Evolutionary conservation across 1,284 basidiomycete genomes (phyloP).

Genomic region (Trametes hirsuta): DNA sequence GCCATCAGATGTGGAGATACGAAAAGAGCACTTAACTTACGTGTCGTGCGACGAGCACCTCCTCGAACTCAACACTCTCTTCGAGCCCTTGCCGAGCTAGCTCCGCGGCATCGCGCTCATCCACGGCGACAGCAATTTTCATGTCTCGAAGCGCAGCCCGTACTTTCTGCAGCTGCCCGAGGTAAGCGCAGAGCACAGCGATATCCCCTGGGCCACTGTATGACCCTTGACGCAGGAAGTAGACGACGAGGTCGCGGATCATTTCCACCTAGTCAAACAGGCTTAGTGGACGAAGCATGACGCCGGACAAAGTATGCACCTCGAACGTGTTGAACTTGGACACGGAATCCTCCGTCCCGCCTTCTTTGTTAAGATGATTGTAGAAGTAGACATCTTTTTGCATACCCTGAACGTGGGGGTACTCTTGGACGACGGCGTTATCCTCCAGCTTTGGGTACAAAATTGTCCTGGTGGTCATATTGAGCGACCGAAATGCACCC

Average conservation of each 20-base stretch:
- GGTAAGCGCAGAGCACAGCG: constrained; percentile 75
- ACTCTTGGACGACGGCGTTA: constrained; percentile 49
- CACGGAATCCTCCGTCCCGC: constrained; percentile 56
- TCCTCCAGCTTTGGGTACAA: constrained; percentile 64
- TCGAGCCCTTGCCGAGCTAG: constrained; percentile 47
- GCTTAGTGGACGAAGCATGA: neutral
- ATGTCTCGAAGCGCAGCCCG: constrained; percentile 49
- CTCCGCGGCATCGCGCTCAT: constrained; percentile 67
- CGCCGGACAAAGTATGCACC: constrained; percentile 38
- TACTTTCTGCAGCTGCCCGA: constrained; percentile 60
- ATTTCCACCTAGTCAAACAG: constrained; percentile 50
- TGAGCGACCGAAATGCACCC: neutral
- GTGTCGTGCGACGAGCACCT: constrained; percentile 44
- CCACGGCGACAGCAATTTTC: constrained; percentile 64
- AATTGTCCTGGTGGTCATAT: constrained; percentile 44
- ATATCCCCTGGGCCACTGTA: constrained; percentile 58
- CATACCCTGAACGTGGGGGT: constrained; percentile 61
- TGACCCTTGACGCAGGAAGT: constrained; percentile 56
- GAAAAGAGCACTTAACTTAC: constrained; percentile 34
- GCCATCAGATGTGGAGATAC: neutral
- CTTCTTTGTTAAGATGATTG: constrained; percentile 57
- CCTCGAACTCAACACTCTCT: constrained; percentile 41
- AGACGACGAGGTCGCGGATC: constrained; percentile 71
- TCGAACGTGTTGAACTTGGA: constrained; percentile 71
- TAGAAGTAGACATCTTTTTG: constrained; percentile 62